phyloP scores from a whole-genome alignment of 148 eudicot species.

The Rhododendron mucronatum region DNA sequence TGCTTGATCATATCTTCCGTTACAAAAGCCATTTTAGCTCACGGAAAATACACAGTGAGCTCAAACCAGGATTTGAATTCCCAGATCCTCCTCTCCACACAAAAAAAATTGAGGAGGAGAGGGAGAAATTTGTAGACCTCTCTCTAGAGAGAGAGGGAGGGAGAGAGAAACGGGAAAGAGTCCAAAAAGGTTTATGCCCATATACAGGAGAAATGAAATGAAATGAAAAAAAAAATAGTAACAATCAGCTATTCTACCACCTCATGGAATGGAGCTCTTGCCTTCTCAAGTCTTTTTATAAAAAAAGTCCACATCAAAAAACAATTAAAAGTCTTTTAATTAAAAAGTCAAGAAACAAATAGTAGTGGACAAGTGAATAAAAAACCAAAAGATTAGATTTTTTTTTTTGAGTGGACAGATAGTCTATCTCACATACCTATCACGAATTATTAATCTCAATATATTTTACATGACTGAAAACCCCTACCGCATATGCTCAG shows the following conservation, averaged over 20 bases:
- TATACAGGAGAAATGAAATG: background rate
- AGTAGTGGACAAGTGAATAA: background rate
- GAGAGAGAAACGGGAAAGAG: background rate
- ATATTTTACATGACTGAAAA: background rate
- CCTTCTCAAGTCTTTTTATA: background rate
- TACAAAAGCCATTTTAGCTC: constrained; percentile 33
- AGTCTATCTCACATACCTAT: background rate
- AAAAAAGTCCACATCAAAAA: background rate
- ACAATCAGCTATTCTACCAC: background rate
- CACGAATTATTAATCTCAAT: background rate
- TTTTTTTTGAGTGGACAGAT: background rate
- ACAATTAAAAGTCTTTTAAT: too few relatives aligned
- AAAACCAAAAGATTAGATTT: background rate
- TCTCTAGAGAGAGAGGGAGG: background rate
- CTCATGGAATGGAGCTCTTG: background rate
- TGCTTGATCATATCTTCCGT: constrained; percentile 65
- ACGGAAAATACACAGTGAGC: background rate
- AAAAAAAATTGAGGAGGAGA: background rate
- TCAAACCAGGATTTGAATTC: constrained; percentile 1
- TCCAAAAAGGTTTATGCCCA: background rate
- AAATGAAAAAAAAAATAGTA: background rate
- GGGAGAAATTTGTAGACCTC: background rate
- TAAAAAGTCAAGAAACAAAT: background rate
- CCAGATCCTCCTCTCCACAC: background rate
- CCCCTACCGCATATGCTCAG: background rate